Conservation (phyloP, 768 basidiomycete species). For the Suillus ampliporus region DNA sequence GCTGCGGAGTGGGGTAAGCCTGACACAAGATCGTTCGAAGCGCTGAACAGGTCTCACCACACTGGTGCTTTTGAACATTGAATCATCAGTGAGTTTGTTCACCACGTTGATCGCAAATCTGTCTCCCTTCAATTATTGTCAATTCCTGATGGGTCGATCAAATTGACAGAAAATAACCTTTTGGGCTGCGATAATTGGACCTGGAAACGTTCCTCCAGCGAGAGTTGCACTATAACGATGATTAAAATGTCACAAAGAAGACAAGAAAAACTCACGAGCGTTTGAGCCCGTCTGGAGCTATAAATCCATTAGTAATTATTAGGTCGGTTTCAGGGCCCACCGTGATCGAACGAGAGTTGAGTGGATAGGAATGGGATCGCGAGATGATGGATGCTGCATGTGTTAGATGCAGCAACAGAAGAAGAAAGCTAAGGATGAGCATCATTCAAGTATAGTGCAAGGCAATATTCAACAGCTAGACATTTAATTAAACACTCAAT, state of each 20-base stretch:
- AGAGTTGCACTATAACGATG: neutral
- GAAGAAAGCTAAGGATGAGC: neutral
- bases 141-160: neutral
- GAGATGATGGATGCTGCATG: neutral
- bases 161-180: neutral
- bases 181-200: neutral
- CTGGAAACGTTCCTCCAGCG: neutral
- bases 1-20: conserved; percentile 16
- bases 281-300: neutral
- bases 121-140: conserved; percentile 15
- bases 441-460: neutral
- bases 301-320: neutral
- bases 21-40: neutral
- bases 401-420: neutral
- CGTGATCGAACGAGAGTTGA: neutral
- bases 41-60: conserved; percentile 16
- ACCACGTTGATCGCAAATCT: conserved; percentile 22
- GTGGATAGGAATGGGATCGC: neutral
- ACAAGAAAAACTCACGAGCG: neutral
- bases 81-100: conserved; percentile 24
- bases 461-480: too few relatives aligned
- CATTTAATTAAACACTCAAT: too few relatives aligned
- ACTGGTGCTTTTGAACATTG: conserved; percentile 25
- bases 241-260: neutral
- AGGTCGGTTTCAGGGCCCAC: neutral